phyloP scores from a whole-genome alignment of 2,329 filamentous ascomycete genomes.

The Cadophora sp. region DNA sequence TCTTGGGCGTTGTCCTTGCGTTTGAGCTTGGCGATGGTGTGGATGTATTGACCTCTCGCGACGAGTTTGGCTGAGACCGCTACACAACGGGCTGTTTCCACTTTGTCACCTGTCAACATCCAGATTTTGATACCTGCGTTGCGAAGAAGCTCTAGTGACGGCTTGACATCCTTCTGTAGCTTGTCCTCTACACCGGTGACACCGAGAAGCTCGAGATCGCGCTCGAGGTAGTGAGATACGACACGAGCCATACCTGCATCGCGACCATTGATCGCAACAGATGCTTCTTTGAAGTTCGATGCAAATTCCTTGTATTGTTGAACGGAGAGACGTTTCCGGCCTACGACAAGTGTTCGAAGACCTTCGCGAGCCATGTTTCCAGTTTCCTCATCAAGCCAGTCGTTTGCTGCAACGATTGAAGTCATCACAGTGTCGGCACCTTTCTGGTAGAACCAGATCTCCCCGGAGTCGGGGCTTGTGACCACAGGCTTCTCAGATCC shows the following conservation, averaged over 20 bases:
- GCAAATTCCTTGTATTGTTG: slow-evolving; percentile 85
- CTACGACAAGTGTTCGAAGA: slow-evolving; percentile 90
- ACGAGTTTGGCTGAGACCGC: slow-evolving; percentile 95
- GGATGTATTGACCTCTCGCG: slow-evolving; percentile 91
- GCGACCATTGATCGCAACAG: slow-evolving; percentile 78
- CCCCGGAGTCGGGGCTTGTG: slow-evolving; percentile 63
- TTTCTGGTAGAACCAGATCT: slow-evolving; percentile 99
- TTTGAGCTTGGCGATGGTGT: slow-evolving; percentile 87
- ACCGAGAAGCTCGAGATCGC: slow-evolving; percentile 89
- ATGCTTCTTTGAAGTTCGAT: slow-evolving; percentile 76
- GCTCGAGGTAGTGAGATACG: slow-evolving; percentile 82
- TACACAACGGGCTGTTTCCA: slow-evolving; percentile 95
- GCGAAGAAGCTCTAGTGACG: slow-evolving; percentile 89
- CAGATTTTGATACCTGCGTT: slow-evolving; percentile 99
- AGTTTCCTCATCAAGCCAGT: slow-evolving; percentile 98
- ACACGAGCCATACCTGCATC: slow-evolving; percentile 84
- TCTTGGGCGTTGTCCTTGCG: slow-evolving; percentile 86
- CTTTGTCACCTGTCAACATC: slow-evolving; percentile 99
- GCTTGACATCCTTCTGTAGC: slow-evolving; percentile 93
- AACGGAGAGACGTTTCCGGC: slow-evolving; percentile 82
- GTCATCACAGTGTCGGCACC: slow-evolving; percentile 98
- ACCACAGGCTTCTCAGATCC: slow-evolving; percentile 55
- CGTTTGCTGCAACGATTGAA: slow-evolving; percentile 92
- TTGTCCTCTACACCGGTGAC: slow-evolving; percentile 98
- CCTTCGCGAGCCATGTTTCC: slow-evolving; percentile 99